Base-by-base conservation (phyloP, 78 protist genomes). In the Polysphondylium violaceum region DNA sequence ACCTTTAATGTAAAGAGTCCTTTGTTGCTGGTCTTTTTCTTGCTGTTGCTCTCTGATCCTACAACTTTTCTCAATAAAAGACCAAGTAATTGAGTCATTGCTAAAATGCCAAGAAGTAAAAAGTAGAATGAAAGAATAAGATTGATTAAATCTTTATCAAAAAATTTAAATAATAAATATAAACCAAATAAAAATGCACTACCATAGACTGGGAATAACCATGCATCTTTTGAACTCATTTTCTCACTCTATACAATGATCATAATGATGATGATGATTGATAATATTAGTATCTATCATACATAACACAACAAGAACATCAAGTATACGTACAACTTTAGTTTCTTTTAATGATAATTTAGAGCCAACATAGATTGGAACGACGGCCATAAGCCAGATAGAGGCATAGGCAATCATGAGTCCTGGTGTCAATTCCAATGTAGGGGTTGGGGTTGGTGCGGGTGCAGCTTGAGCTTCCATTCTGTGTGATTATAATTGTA, bases 121-220 rank as follows among this genome's bases (percentile, higher is more conserved):
- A 92, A 92, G 73, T 95, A 96, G 9, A 40, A 55, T 55, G 90
- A 67, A 38, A 96, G 51, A 17, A 92, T 23, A 19, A 40, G 17
- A 63, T 87, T 91, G 56, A 96, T 67, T 47, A 59, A 40, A 31
- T 96, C 81, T 38, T 92, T 47, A 56, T 88, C 78, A 36, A 96
- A 61, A 36, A 63, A 59, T 85, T 96, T 95, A 83, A 96, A 92
- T 11, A 25, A 31, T 4, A 96, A 38, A 27, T 88, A 96, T 23
- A 96, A 71, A 14, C 88, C 68, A 73, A 95, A 65, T 6, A 96
- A 53, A 17, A 94, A 77, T 35, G 40, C 65, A 23, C 94, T 75
- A 2, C 94, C 98, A n/a, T 64, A 33, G 17, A 96, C 16, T 40
- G 98, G 98, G 74, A 96, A 96, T 83, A 59, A 56, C 41, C 35